Conservation (phyloP, 2,329 filamentous ascomycete species). For the Colletotrichum lindemuthianum region DNA sequence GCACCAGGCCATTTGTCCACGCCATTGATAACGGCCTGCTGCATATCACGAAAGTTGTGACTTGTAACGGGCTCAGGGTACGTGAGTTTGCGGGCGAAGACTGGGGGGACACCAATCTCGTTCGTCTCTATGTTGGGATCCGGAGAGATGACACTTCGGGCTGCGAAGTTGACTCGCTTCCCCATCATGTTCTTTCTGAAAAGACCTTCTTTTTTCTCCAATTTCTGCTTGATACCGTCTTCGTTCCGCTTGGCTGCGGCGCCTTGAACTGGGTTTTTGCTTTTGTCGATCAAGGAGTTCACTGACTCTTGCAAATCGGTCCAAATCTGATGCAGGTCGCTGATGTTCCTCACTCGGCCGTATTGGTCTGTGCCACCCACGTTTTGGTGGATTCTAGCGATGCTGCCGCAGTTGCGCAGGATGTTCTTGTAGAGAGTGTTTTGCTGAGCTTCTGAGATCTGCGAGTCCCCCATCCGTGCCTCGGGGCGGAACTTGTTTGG, state of each 20-base stretch:
- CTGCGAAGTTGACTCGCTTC: slow-evolving; percentile 98
- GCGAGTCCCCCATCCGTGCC: slow-evolving; percentile 80
- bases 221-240: slow-evolving; percentile 95
- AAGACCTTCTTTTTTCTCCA: slow-evolving; percentile 98
- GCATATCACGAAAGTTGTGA: slow-evolving; percentile 95
- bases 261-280: slow-evolving; percentile 84
- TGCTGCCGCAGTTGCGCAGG: slow-evolving; percentile 76
- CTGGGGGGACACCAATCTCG: slow-evolving; percentile 97
- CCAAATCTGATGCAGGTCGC: slow-evolving; percentile 83
- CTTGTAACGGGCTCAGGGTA: slow-evolving; percentile 98
- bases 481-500: slow-evolving; percentile 93
- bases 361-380: slow-evolving; percentile 55
- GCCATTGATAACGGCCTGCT: slow-evolving; percentile 95
- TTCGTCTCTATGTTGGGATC: slow-evolving; percentile 99
- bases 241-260: slow-evolving; percentile 81
- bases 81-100: slow-evolving; percentile 94
- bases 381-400: slow-evolving; percentile 75
- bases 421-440: slow-evolving; percentile 91
- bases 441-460: slow-evolving; percentile 88
- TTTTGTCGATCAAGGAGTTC: slow-evolving; percentile 91
- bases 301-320: slow-evolving; percentile 87
- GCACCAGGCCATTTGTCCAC: slow-evolving; percentile 94
- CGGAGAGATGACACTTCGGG: slow-evolving; percentile 96
- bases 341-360: slow-evolving; percentile 66
- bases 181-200: slow-evolving; percentile 99